Evolutionary conservation across 2,329 filamentous ascomycete species (phyloP).

Genomic region (Geoglossum cookeanum): DNA sequence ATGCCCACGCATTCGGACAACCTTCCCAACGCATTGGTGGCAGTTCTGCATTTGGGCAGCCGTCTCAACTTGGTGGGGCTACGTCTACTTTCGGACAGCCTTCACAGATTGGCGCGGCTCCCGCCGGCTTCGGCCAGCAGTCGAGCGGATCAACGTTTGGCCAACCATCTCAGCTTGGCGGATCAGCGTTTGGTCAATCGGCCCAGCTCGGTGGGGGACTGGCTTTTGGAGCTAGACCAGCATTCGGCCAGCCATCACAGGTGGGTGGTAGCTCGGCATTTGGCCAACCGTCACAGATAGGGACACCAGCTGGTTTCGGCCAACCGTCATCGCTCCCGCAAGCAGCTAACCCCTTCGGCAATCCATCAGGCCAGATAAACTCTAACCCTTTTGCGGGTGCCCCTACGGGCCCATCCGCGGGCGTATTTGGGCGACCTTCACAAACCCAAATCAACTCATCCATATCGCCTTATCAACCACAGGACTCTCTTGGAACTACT

Average conservation of each 20-base stretch:
- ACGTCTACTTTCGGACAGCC: too few species aligned
- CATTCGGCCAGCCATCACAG: conserved; percentile 27
- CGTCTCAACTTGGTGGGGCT: conserved; percentile 19
- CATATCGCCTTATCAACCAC: conserved; percentile 7
- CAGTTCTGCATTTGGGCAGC: conserved; percentile 22
- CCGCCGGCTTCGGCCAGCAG: conserved; percentile 11
- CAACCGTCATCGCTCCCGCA: conserved; percentile 7
- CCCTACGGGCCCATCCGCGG: conserved; percentile 14
- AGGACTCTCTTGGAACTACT: conserved; percentile 7
- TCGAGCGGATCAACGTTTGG: conserved; percentile 12
- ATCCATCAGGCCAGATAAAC: background rate
- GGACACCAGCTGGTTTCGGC: conserved; percentile 9
- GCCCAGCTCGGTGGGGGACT: conserved; percentile 17
- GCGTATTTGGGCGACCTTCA: conserved; percentile 6
- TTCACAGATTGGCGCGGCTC: too few species aligned
- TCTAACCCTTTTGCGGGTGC: conserved; percentile 16
- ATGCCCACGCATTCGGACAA: conserved; percentile 21
- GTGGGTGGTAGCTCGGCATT: conserved; percentile 12
- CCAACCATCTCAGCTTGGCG: conserved; percentile 7
- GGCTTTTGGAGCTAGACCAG: background rate
- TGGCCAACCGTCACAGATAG: conserved; percentile 10
- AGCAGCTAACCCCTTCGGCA: background rate
- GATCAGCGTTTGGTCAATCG: conserved; percentile 23
- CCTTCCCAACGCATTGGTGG: conserved; percentile 12
- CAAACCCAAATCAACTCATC: conserved; percentile 5